Evolutionary conservation across 176 grass and related monocot genomes (phyloP).

Genomic region (Juncus effusus): DNA sequence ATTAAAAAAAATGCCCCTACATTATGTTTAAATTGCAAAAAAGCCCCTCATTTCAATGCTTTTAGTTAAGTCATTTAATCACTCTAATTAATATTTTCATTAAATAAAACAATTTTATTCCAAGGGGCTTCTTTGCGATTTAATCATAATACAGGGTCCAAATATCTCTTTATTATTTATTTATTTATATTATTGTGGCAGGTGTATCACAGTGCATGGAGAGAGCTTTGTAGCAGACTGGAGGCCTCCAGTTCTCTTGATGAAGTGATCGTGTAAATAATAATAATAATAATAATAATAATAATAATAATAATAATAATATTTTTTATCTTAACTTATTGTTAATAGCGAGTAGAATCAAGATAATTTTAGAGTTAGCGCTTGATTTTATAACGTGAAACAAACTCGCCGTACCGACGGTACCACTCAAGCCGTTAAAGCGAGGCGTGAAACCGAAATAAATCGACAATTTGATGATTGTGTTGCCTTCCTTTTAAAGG

Average conservation of each 20-base stretch:
- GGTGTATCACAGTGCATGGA: slow-evolving; percentile 97
- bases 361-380: slow-evolving; percentile 85
- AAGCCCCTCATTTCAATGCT: not conserved
- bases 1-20: too few species aligned
- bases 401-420: slow-evolving; percentile 63
- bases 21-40: not conserved
- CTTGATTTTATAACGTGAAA: slow-evolving; percentile 75
- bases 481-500: slow-evolving; percentile 74
- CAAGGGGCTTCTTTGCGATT: too few species aligned
- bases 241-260: slow-evolving; percentile 65
- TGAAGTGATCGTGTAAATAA: slow-evolving; percentile 49
- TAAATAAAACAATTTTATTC: not conserved
- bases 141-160: too few species aligned
- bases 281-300: too few species aligned
- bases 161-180: slow-evolving; percentile 11
- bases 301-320: too few species aligned
- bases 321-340: not conserved
- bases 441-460: slow-evolving; percentile 82
- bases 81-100: not conserved
- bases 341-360: slow-evolving; percentile 78
- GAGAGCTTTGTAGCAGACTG: slow-evolving; percentile 83
- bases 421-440: slow-evolving; percentile 53
- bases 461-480: slow-evolving; percentile 89
- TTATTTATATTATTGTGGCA: slow-evolving; percentile 23
- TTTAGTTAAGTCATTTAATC: not conserved